These are phyloP conservation scores for Aureobasidium sp. DNA, from an alignment of 2,329 filamentous ascomycete species.

Conservation along the genomic window DNA sequence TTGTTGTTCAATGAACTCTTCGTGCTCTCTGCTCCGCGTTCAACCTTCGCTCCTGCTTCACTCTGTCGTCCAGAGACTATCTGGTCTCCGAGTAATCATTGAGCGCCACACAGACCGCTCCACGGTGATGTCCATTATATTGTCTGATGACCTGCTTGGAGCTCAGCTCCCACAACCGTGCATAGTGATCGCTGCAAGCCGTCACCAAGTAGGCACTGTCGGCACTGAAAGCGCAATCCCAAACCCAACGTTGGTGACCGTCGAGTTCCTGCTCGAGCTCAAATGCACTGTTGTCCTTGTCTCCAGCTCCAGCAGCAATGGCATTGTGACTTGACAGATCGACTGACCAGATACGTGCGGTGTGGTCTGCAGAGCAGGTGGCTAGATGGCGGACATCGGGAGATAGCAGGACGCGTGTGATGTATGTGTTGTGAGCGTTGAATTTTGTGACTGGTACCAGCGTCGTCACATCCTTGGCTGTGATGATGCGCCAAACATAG, in stretches of 20 bases:
- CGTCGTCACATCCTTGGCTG: constrained; percentile 72
- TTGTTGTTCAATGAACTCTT: neutral
- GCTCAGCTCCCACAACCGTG: constrained; percentile 78
- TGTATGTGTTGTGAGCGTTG: constrained; percentile 83
- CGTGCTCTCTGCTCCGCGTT: neutral
- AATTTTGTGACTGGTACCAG: constrained; percentile 84
- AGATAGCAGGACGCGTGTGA: constrained; percentile 83
- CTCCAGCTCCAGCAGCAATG: constrained; percentile 5
- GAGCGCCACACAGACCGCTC: constrained; percentile 83
- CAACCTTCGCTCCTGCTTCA: neutral
- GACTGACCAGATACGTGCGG: constrained; percentile 93
- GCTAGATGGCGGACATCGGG: constrained; percentile 91
- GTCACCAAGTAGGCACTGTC: constrained; percentile 91
- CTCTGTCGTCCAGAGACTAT: constrained; percentile 2
- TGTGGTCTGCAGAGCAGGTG: constrained; percentile 89
- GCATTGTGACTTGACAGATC: constrained; percentile 43
- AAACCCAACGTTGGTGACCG: constrained; percentile 92
- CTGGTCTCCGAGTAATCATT: constrained; percentile 55
- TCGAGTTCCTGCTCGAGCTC: constrained; percentile 80
- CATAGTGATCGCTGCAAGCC: constrained; percentile 89
- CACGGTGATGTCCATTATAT: constrained; percentile 90
- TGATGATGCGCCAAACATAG: constrained; percentile 92
- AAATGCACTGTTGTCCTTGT: constrained; percentile 44
- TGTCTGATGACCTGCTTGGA: constrained; percentile 87
- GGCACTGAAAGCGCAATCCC: constrained; percentile 93